Evolutionary conservation across 441 rosid species (phyloP), one percentile per base, ranked within the genome.

Genomic region (Pelargonium myrrhifolium): DNA sequence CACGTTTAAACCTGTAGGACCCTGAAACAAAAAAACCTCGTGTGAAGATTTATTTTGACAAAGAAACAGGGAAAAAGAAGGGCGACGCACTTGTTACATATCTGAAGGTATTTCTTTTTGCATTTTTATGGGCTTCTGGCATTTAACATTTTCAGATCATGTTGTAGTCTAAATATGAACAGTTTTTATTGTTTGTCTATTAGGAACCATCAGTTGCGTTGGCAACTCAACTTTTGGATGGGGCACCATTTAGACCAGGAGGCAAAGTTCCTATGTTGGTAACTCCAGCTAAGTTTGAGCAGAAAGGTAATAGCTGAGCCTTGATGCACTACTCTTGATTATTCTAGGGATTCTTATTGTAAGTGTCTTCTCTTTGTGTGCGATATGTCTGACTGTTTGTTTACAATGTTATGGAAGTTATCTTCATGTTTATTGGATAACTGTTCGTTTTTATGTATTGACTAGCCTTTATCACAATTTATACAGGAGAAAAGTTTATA

Each of bases 161-260:
- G 70, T 55, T 68, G 53, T 60, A 9, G 15, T 67, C 9, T 68
- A 14, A 53, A 18, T 51, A 15, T 51, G 18, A 17, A 17, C 9
- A 51, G 6, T 17, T 51, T 51, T 51, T 22, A 65, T 14, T 65
- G 4, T 65, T 64, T 74, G 31, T 31, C 3, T 56, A 24, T 49
- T 75, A 94, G 99, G 99, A 94, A 72, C 96, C 97, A 22, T 94
- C 99, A 28, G 99, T 94, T 74, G 94, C 84, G 78, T 76, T 94
- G 72, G 99, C 98, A 28, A 51, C 84, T 68, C 84, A 94, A 84
- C 85, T 94, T 72, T 82, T 94, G 86, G 99, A 92, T 69, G 99
- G 97, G 65, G 71, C 92, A 71, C 88, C 99, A n/a, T 81, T 94
- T 22, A 94, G 94, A 43, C 93, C 87, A 1, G 86, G 78, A 75